Evolutionary conservation across 305 asterid species (phyloP), one percentile per base, ranked within the genome.

Genomic region (Plantago coronopus): DNA sequence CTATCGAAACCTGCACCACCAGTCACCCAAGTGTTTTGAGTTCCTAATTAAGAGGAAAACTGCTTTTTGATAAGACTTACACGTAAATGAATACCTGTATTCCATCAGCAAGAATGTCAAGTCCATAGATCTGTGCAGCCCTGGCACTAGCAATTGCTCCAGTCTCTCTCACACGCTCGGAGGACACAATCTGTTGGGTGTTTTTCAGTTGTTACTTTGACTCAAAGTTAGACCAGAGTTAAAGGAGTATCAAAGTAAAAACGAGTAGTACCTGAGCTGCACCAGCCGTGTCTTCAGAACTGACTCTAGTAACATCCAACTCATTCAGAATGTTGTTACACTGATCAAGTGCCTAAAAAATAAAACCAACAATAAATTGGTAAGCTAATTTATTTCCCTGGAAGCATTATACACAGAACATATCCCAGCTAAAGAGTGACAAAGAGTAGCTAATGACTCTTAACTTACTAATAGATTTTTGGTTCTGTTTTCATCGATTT

Each of bases 41-140:
- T 25, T 25, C 29, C 29, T 25, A 25, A 2, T 5, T 25, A 25
- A 25, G 29, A 5, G 29, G 5, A 25, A 25, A 25, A 25, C 29
- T 25, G 29, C 3, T 25, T 25, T 25, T 25, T 25, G 3, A 5
- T 5, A 25, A 25, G 29, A 25, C 29, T 5, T 25, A 5, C 29
- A 2, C 29, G 5, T 25, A 57, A 70, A 59, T 31, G 27, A 31
- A 61, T 62, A 89, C 97, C 81, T 89, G 95, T 73, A 89, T 78
- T 57, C 78, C 69, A 71, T 84, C 83, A 19, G 85, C 85, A 71
- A 89, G 87, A 78, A 89, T 67, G 63, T 80, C 67, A 54, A 89
- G 97, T 57, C 95, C 95, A 47, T 89, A 89, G 25, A 86, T 79
- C 59, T 78, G 70, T 50, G 95, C 97, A 57, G 97, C 95, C 79